Evolutionary conservation across 768 basidiomycete species (phyloP), one percentile per base, ranked within the genome.

Genomic region (Phylloporus arenicola): DNA sequence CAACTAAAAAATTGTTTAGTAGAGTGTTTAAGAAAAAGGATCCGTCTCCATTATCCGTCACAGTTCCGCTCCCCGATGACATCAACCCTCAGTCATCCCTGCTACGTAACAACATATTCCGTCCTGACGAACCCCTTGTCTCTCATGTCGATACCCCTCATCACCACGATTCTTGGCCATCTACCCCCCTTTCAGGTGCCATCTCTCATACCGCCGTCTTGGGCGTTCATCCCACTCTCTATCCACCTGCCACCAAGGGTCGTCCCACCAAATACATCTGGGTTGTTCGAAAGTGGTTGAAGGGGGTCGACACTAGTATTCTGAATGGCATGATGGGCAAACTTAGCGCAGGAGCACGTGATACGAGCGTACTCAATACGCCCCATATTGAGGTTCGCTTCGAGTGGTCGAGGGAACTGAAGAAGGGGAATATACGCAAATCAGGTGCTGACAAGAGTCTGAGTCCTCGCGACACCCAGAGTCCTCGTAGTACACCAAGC

Each of bases 271-370:
- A 68, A 68, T 90, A 92, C 51, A 79, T 86, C 6, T 92, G 89
- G 89, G 73, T 85, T 17, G 81, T 89, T 24, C 73, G 83, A 43
- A 75, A 71, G 55, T 92, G 90, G 90, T 63, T 84, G 56, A 92
- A 91, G 63, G 77, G 76, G 22, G 63, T 67, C 10, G 75, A 76
- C 16, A 62, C 68, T 6, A 66, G 78, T 33, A 61, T 79, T 34
- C 45, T 81, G 13, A 67, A 77, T 40, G 76, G 74, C 17, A 62
- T 79, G 53, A 70, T 74, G 42, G 74, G 70, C 27, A 70, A 67
- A 50, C 60, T 75, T 51, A 67, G 63, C 48, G 57, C 63, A 6
- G 58, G 61, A 33, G 30, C 54, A 48, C 66, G 66, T 16, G 66
- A 55, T 33, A 55, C 60, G n/a, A 57, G 39, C 14, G 38, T 33